Evolutionary conservation across 805 yeast genomes (phyloP).

Genomic region (Saturnispora saitoi): DNA sequence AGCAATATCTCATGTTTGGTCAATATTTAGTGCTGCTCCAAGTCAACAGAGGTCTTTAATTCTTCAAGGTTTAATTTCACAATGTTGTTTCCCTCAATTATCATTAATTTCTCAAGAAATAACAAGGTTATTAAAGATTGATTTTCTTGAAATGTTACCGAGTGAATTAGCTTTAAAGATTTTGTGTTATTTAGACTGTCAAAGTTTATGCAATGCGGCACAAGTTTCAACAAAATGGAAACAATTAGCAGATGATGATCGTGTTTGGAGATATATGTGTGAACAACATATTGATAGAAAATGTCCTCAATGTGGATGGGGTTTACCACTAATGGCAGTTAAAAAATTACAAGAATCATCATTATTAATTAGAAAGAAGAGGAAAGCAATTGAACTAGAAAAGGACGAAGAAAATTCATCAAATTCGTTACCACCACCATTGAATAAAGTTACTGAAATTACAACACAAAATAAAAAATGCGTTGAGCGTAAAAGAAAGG

Average conservation of each 20-base stretch:
- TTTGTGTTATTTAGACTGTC: slow-evolving; percentile 83
- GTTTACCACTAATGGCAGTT: slow-evolving; percentile 89
- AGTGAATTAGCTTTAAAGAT: slow-evolving; percentile 78
- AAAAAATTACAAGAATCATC: slow-evolving; percentile 37
- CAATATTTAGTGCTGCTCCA: slow-evolving; percentile 70
- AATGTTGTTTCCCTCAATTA: slow-evolving; percentile 92
- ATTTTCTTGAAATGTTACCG: slow-evolving; percentile 79
- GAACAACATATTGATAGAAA: slow-evolving; percentile 96
- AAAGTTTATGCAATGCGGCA: slow-evolving; percentile 88
- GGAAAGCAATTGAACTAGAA: slow-evolving; percentile 22
- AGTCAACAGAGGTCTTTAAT: slow-evolving; percentile 63
- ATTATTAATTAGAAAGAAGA: slow-evolving; percentile 13
- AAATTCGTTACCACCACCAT: slow-evolving; percentile 22
- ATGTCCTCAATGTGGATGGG: slow-evolving; percentile 99
- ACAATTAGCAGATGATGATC: slow-evolving; percentile 84
- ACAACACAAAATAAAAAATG: neutral
- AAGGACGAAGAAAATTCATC: slow-evolving; percentile 11
- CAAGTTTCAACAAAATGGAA: slow-evolving; percentile 88
- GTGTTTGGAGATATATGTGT: slow-evolving; percentile 98
- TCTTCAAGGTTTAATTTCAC: slow-evolving; percentile 73
- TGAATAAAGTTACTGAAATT: slow-evolving; percentile 12
- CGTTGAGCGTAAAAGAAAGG: neutral
- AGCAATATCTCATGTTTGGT: slow-evolving; percentile 77
- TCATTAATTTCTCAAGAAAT: slow-evolving; percentile 81
- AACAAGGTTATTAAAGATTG: slow-evolving; percentile 71